Conservation (phyloP, 2,329 filamentous ascomycete species). For the Elsinoe batatas region DNA sequence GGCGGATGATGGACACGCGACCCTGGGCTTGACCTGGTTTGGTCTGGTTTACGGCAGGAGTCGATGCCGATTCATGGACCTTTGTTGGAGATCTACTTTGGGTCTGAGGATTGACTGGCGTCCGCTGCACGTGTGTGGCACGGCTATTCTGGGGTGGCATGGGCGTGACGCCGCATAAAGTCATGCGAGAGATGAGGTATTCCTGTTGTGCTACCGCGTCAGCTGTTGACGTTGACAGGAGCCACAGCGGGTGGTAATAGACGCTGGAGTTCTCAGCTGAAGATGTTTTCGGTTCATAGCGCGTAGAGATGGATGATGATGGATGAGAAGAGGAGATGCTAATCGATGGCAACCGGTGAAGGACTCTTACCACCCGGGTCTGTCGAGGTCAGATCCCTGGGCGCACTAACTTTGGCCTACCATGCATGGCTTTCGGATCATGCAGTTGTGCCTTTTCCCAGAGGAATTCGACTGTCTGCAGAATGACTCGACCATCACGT, state of each 20-base stretch:
- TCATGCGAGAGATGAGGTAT: not conserved
- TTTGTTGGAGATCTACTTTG: not conserved
- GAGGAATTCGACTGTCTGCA: not conserved
- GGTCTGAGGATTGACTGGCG: not conserved
- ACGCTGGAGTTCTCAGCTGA: not conserved
- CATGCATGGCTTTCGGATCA: not conserved
- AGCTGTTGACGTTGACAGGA: not conserved
- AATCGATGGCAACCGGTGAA: not conserved
- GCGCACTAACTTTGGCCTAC: not conserved
- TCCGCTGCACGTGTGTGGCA: constrained; percentile 8
- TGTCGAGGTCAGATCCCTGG: not conserved
- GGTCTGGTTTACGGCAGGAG: too few relatives aligned
- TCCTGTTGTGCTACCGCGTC: not conserved
- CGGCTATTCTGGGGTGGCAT: not conserved
- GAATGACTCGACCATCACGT: constrained; percentile 8
- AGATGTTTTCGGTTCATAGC: not conserved
- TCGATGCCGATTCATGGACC: not conserved
- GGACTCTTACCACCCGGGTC: not conserved
- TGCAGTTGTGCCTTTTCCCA: not conserved
- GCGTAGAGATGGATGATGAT: not conserved
- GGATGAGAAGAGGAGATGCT: not conserved
- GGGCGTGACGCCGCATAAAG: constrained; percentile 1
- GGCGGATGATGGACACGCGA: too few relatives aligned
- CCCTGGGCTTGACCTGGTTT: too few relatives aligned
- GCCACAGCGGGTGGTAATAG: constrained; percentile 1